Evolutionary conservation across 495 filamentous ascomycete genomes (phyloP), one percentile per base, ranked within the genome.

Genomic region (Aspergillus biplanus): DNA sequence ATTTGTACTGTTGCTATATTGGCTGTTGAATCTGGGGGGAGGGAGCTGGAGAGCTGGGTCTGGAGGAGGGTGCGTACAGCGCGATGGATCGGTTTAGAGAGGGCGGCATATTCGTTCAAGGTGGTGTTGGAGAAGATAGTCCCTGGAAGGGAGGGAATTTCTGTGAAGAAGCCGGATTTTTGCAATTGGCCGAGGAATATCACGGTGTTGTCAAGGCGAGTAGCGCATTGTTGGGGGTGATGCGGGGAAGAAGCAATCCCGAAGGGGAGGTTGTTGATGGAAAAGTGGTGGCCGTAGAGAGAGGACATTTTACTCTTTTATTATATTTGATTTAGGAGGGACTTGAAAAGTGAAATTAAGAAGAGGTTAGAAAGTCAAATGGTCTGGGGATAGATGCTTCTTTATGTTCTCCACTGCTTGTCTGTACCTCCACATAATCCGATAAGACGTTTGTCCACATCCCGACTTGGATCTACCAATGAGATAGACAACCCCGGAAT

Each of bases 181-280:
- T 56, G 89, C 72, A 61, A 85, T 83, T 33, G 82, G 75, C 59
- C 84, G 82, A 76, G 69, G 52, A 77, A 73, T 49, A 74, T 67
- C 27, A 73, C 69, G 15, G 60, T 64, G 52, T 71, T 72, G 31
- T 74, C 44, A 13, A 74, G 61, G 37, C 68, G 70, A 58, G 70
- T 75, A 27, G 67, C 71, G 61, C 69, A 70, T 70, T 71, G 72
- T 4, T 80, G 86, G 42, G 78, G 70, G 67, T 86, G 77, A 9
- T 66, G 58, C 6, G 78, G 57, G 3, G 87, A 90, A 18, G 80
- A 84, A 65, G 94, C 88, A 64, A 96, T 87, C 61, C 92, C 92
- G 72, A 93, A 94, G 7, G 92, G 92, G 62, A 96, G 87, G 73
- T 97, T 96, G 65, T 84, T 77, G 44, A 96, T 75, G 15, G 91